Evolutionary conservation across 2,329 filamentous ascomycete species (phyloP).

Genomic region (Cladosporium sp.): DNA sequence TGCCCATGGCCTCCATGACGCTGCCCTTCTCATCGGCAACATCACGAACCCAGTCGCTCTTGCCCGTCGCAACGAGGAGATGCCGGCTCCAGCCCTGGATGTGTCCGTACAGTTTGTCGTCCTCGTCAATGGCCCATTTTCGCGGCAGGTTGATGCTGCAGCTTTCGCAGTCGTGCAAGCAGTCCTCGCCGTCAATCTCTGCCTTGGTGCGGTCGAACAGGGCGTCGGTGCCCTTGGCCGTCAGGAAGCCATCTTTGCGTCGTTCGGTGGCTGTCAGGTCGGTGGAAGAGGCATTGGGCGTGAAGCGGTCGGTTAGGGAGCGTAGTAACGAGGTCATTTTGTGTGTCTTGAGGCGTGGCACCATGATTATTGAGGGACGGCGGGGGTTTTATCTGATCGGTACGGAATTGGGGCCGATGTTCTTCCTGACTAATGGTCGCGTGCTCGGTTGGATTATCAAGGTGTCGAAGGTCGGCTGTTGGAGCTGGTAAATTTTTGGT

Average conservation of each 20-base stretch:
- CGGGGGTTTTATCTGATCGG: conserved; percentile 9
- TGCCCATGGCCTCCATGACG: conserved; percentile 51
- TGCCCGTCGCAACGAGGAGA: conserved; percentile 87
- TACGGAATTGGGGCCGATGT: conserved; percentile 3
- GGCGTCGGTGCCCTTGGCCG: conserved; percentile 41
- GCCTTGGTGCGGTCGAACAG: conserved; percentile 74
- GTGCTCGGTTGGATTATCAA: no score
- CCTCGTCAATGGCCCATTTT: conserved; percentile 65
- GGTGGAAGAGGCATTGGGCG: conserved; percentile 21
- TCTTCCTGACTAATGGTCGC: background rate
- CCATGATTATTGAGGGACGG: conserved; percentile 9
- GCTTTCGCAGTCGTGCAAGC: conserved; percentile 76
- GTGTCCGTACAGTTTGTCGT: conserved; percentile 75
- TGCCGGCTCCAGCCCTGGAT: conserved; percentile 87
- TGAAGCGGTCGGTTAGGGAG: conserved; percentile 22
- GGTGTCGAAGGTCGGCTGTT: no score
- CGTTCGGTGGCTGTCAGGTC: conserved; percentile 22
- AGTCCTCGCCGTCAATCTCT: conserved; percentile 80
- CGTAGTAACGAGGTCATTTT: conserved; percentile 26
- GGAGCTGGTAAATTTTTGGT: no score
- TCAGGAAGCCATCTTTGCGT: conserved; percentile 40
- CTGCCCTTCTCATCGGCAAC: conserved; percentile 75
- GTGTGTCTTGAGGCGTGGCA: conserved; percentile 5
- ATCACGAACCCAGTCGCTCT: conserved; percentile 89
- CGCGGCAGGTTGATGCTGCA: conserved; percentile 78